Conservation (phyloP, 305 asterid genomes). For the Fraxinus albicans region DNA sequence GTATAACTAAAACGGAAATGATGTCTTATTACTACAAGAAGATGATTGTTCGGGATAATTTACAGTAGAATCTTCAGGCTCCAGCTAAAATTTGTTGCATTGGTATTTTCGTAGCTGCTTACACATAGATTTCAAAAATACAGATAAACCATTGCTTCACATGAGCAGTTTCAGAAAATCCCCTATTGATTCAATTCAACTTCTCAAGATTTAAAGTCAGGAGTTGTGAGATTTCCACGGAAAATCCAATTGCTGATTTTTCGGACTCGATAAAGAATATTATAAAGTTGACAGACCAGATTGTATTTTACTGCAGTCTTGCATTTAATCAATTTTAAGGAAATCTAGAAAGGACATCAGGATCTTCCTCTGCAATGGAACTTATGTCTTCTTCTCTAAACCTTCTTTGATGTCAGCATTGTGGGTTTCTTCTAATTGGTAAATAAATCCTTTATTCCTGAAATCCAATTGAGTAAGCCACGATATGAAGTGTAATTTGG, state of each 20-base stretch:
- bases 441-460: not conserved
- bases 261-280: not conserved
- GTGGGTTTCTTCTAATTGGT: not conserved
- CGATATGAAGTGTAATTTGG: not conserved
- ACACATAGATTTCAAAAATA: not conserved
- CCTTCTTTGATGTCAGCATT: not conserved
- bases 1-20: not conserved
- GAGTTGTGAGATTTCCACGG: not conserved
- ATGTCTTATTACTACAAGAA: not conserved
- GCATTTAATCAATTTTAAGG: not conserved
- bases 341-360: not conserved
- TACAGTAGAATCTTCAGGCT: not conserved
- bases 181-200: not conserved
- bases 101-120: not conserved
- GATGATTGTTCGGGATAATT: constrained; percentile 15
- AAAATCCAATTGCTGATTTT: not conserved
- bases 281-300: not conserved
- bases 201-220: not conserved
- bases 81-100: constrained; percentile 3
- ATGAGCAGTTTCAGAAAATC: not conserved
- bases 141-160: not conserved
- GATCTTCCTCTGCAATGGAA: not conserved
- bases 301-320: not conserved
- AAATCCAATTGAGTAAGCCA: not conserved
- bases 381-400: not conserved